Percentiles rank a stretch among this genome's conserved stretches.
phyloP scores from a whole-genome alignment of 208 protist species.

The Leishmania amazonensis region DNA sequence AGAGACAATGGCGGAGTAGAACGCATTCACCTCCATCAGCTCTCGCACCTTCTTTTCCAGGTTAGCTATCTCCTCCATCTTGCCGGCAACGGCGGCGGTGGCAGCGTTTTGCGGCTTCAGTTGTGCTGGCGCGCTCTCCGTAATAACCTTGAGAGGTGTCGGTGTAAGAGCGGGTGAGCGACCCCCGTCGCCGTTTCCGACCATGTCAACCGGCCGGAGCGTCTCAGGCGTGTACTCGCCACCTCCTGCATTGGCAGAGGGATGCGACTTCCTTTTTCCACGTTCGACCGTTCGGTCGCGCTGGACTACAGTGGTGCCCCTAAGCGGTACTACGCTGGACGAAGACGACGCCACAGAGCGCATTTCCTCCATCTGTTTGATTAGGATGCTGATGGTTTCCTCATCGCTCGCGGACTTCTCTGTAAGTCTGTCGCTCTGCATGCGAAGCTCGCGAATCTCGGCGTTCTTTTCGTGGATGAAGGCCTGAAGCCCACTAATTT shows the following conservation, averaged over 20 bases:
- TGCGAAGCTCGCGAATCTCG: conserved; percentile 52
- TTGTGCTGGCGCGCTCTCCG: neutral
- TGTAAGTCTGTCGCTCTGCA: conserved; percentile 55
- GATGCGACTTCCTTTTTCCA: conserved; percentile 6
- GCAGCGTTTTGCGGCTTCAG: conserved; percentile 23
- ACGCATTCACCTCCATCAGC: conserved; percentile 76
- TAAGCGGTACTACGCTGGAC: neutral
- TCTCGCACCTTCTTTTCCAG: conserved; percentile 72
- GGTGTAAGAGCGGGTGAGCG: conserved; percentile 12
- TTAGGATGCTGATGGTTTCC: conserved; percentile 72
- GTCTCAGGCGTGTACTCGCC: conserved; percentile 6
- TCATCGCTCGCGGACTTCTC: conserved; percentile 76
- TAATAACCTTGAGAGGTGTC: conserved; percentile 6
- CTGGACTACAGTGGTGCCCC: neutral
- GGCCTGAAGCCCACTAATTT: conserved; percentile 45
- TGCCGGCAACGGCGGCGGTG: conserved; percentile 31
- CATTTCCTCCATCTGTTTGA: conserved; percentile 67
- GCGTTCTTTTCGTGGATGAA: conserved; percentile 59
- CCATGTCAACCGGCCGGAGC: neutral
- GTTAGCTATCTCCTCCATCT: conserved; percentile 61
- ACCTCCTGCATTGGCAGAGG: conserved; percentile 1
- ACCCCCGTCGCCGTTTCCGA: conserved; percentile 2
- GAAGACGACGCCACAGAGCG: conserved; percentile 8
- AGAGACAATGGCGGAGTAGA: conserved; percentile 79
- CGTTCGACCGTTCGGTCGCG: conserved; percentile 8